Base-by-base conservation (phyloP, 108 stramenopile species). In the Schizochytrium sp. region DNA sequence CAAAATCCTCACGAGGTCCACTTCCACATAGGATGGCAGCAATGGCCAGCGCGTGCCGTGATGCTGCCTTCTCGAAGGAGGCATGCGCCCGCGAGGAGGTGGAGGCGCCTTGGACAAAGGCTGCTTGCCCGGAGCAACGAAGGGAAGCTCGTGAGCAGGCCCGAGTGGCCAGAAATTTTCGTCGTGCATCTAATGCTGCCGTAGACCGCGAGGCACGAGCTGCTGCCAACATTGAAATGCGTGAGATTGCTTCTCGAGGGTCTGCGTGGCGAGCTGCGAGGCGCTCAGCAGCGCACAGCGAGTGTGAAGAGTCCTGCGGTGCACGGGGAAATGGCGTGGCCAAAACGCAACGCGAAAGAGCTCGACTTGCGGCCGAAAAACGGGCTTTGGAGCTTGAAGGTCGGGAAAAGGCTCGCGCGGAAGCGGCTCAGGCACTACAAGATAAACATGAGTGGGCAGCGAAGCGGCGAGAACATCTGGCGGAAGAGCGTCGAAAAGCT, bases 41-140 rank as follows among this genome's bases (percentile, higher is more conserved):
- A 28, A 28, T 28, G 28, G 28, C 28, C 28, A 28, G 28, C 28
- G 28, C 28, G 28, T 28, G 28, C 28, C 28, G 28, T 28, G 28
- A 28, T 28, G 28, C 28, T 28, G 28, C 28, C 28, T 28, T 28
- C 28, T 28, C 28, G 28, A 28, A 28, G 28, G 28, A 28, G 28
- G 28, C 28, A 28, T 28, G 28, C 28, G 28, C 28, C 28, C 28
- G 28, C 28, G 28, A 28, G 28, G 28, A 28, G 28, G 28, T 83
- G 50, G 50, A 83, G 28, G 76, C 76, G 76, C 76, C 76, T 8
- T 83, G 76, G 76, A 17, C 7, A 7, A 83, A 83, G 76, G 28
- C 76, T 7, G 76, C 50, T 53, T 28, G 28, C 28, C 28, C 28
- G 28, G 28, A 83, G 10, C 50, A 83, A 13, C 76, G 50, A n/a